phyloP scores from a whole-genome alignment of 768 basidiomycete species.

The Termitomyces sp. region DNA sequence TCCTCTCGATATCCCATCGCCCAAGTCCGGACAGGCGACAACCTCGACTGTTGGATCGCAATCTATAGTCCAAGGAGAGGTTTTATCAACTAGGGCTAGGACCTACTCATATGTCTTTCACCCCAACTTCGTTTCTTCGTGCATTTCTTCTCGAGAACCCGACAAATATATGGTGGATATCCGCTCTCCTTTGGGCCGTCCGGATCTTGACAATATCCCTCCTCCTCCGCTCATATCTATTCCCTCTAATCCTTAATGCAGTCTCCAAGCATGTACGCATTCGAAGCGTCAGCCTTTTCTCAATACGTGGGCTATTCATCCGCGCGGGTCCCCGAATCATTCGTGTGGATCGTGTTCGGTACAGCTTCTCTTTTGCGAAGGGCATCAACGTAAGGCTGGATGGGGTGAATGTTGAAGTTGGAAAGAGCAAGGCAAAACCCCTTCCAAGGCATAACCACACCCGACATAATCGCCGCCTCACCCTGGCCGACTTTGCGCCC shows the following conservation, averaged over 20 bases:
- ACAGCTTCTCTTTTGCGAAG: constrained; percentile 48
- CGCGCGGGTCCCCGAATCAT: constrained; percentile 50
- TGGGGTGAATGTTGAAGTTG: constrained; percentile 53
- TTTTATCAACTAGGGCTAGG: background rate
- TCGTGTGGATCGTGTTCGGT: constrained; percentile 70
- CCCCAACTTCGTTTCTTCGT: constrained; percentile 13
- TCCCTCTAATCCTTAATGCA: constrained; percentile 58
- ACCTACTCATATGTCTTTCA: constrained; percentile 5
- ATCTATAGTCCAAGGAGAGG: background rate
- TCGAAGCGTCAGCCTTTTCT: constrained; percentile 71
- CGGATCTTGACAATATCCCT: constrained; percentile 53
- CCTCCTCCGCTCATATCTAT: constrained; percentile 61
- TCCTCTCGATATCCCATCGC: background rate
- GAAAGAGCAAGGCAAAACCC: constrained; percentile 23
- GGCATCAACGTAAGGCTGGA: constrained; percentile 64
- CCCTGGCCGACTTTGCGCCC: constrained; percentile 43
- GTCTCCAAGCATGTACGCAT: constrained; percentile 65
- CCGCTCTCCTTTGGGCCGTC: constrained; percentile 44
- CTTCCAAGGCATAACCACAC: constrained; percentile 19
- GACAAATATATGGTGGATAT: constrained; percentile 33
- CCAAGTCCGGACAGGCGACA: background rate
- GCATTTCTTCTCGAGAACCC: constrained; percentile 29
- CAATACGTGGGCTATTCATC: constrained; percentile 74
- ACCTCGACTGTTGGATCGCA: background rate
- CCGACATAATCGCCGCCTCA: constrained; percentile 40